Percentiles rank a stretch among this genome's conserved stretches.
Evolutionary conservation across 108 stramenopile genomes (phyloP).

Genomic region (Aurantiochytrium sp.): DNA sequence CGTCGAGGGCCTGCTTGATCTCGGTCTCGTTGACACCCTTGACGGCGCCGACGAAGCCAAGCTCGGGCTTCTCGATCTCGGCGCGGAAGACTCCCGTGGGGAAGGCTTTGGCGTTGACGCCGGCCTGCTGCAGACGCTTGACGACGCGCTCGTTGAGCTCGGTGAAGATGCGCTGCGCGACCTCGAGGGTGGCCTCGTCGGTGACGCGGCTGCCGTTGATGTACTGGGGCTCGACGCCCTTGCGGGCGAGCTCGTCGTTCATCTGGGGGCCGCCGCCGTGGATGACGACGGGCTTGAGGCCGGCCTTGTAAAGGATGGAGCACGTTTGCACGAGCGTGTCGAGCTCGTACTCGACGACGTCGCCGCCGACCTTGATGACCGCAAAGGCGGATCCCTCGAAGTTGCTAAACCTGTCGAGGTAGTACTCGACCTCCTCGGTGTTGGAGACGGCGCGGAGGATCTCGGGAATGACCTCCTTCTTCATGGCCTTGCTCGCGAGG

Average conservation of each 20-base stretch:
- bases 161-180: constrained; percentile 95
- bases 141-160: constrained; percentile 88
- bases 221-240: constrained; percentile 74
- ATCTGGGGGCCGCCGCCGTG: constrained; percentile 94
- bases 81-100: constrained; percentile 63
- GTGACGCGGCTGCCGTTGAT: constrained; percentile 83
- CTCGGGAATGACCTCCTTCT: neutral
- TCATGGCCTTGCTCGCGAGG: neutral
- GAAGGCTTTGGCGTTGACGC: constrained; percentile 74
- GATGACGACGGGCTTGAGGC: constrained; percentile 77
- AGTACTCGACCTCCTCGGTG: neutral
- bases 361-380: constrained; percentile 57
- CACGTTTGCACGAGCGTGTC: constrained; percentile 74
- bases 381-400: constrained; percentile 21
- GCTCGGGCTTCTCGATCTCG: constrained; percentile 45
- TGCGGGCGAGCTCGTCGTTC: constrained; percentile 70
- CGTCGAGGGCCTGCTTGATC: constrained; percentile 68
- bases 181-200: constrained; percentile 77
- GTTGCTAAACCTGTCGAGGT: neutral
- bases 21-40: constrained; percentile 70
- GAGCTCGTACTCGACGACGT: constrained; percentile 84
- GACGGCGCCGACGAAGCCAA: constrained; percentile 86
- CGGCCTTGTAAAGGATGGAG: constrained; percentile 72
- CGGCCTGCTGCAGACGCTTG: constrained; percentile 67
- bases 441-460: neutral